phyloP scores from a whole-genome alignment of 176 grass and related monocot genomes.

The Hordeum vulgare region DNA sequence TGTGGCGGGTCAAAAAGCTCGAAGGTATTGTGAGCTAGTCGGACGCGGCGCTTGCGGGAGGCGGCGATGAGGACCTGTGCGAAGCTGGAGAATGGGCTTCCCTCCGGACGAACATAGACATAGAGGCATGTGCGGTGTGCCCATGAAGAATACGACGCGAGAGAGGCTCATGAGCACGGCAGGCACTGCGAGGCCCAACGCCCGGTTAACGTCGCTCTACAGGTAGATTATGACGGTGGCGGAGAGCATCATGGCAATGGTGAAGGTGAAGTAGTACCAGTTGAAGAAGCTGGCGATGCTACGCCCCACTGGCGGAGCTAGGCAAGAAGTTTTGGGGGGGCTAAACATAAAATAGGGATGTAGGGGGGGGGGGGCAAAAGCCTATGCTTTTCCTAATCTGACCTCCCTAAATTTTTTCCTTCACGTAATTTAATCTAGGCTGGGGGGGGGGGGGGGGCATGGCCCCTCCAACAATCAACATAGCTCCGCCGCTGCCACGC shows the following conservation, averaged over 20 bases:
- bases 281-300: slow-evolving; percentile 44
- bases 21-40: background rate
- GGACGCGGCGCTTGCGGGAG: slow-evolving; percentile 32
- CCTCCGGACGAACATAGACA: background rate
- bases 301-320: too few relatives aligned
- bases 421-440: too few relatives aligned
- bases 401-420: too few relatives aligned
- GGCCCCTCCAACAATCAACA: too few relatives aligned
- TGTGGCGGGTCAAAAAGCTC: slow-evolving; percentile 58
- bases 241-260: slow-evolving; percentile 51
- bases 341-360: too few relatives aligned
- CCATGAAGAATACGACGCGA: background rate
- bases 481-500: too few relatives aligned
- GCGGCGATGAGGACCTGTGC: slow-evolving; percentile 41
- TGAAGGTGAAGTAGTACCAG: slow-evolving; percentile 78
- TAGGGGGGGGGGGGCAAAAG: too few relatives aligned
- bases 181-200: slow-evolving; percentile 15
- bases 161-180: too few relatives aligned
- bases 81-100: slow-evolving; percentile 44
- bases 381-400: too few relatives aligned
- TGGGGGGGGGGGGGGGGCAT: too few relatives aligned
- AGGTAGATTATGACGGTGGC: slow-evolving; percentile 69
- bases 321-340: too few relatives aligned
- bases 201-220: slow-evolving; percentile 57
- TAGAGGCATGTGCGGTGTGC: slow-evolving; percentile 62